Conservation (phyloP, 2,329 filamentous ascomycete species). For the Botrytis hyacinthi region DNA sequence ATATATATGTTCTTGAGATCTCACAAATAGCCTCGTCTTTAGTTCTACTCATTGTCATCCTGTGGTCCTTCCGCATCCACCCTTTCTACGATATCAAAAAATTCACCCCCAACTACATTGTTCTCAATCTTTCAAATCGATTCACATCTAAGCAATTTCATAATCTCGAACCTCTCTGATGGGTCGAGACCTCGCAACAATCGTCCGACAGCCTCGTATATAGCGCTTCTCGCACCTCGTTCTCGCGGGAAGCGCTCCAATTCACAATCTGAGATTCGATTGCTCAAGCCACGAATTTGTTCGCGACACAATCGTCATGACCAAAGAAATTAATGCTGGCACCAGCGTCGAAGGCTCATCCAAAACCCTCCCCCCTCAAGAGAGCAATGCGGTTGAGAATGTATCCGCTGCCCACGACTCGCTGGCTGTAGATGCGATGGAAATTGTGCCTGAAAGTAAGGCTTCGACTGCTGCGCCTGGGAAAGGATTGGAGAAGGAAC, state of each 20-base stretch:
- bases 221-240: slow-evolving; percentile 38
- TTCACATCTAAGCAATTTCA: background rate
- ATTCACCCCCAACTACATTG: background rate
- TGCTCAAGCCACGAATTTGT: slow-evolving; percentile 11
- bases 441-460: slow-evolving; percentile 16
- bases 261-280: slow-evolving; percentile 18
- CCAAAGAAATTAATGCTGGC: slow-evolving; percentile 33
- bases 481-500: slow-evolving; percentile 24
- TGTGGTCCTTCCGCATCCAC: slow-evolving; percentile 2
- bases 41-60: slow-evolving; percentile 17
- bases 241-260: slow-evolving; percentile 38
- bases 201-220: slow-evolving; percentile 37
- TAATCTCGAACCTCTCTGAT: slow-evolving; percentile 31
- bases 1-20: background rate
- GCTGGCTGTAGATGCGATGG: slow-evolving; percentile 22
- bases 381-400: slow-evolving; percentile 26
- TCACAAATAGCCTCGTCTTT: slow-evolving; percentile 17
- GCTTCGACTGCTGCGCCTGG: slow-evolving; percentile 22
- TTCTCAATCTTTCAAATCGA: background rate
- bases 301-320: slow-evolving; percentile 30
- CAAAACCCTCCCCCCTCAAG: slow-evolving; percentile 24
- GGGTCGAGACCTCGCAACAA: slow-evolving; percentile 32
- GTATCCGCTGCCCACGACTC: slow-evolving; percentile 22
- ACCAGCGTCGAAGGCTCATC: slow-evolving; percentile 33
- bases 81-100: background rate